Evolutionary conservation across 192 early-diverging fungal genomes (phyloP).

Genomic region (Coemansia sp.): DNA sequence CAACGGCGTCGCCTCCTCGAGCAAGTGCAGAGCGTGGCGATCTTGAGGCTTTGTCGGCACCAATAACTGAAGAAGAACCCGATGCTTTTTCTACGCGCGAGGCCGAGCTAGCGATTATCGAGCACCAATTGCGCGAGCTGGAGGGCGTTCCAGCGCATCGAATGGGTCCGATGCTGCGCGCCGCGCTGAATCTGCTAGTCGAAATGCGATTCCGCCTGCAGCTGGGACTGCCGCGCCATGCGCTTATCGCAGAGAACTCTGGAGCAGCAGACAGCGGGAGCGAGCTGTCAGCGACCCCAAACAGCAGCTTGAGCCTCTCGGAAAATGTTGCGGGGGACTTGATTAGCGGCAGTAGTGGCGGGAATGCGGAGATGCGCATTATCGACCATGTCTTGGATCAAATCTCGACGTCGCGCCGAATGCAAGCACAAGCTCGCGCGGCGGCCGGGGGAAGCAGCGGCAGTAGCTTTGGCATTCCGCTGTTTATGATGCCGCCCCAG

Average conservation of each 20-base stretch:
- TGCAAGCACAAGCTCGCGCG: slow-evolving; percentile 6
- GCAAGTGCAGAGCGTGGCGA: not conserved
- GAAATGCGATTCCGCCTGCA: slow-evolving; percentile 56
- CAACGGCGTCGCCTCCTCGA: not conserved
- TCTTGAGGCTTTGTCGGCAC: not conserved
- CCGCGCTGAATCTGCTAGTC: slow-evolving; percentile 48
- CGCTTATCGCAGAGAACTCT: not conserved
- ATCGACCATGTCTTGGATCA: slow-evolving; percentile 50
- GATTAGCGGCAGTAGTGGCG: too few species aligned
- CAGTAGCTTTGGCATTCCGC: slow-evolving; percentile 30
- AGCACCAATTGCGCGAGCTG: slow-evolving; percentile 49
- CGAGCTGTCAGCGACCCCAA: too few species aligned
- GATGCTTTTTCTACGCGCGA: slow-evolving; percentile 27
- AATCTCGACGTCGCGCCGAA: slow-evolving; percentile 39
- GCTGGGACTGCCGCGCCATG: slow-evolving; percentile 37
- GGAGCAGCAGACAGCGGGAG: not conserved
- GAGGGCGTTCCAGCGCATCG: slow-evolving; percentile 38
- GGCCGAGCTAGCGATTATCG: slow-evolving; percentile 48
- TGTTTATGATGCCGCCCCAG: slow-evolving; percentile 42
- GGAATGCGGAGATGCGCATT: slow-evolving; percentile 30
- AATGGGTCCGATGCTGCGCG: slow-evolving; percentile 53
- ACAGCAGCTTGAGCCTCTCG: too few species aligned
- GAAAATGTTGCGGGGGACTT: too few species aligned
- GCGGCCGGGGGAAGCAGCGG: not conserved
- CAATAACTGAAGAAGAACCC: not conserved